Evolutionary conservation across 2,329 filamentous ascomycete genomes (phyloP), one percentile per base, ranked within the genome.

Genomic region (Falciphora oryzae): DNA sequence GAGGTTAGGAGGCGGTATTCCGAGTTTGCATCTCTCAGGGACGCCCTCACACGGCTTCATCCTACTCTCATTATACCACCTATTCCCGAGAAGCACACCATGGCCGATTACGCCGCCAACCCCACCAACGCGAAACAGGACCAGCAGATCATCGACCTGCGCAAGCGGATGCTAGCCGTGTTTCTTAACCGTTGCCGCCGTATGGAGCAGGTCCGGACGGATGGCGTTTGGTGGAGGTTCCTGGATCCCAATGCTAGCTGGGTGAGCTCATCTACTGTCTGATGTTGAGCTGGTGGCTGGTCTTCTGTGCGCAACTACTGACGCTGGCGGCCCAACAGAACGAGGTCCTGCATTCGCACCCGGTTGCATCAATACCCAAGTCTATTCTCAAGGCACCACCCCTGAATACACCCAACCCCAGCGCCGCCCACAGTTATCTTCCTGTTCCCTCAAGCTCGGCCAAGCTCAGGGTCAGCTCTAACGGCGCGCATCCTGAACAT

Each of bases 71-170:
- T 99, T 71, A 91, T 99, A 63, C 96, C 95, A 10, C 95, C 95
- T 3, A 99, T 99, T 72, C 95, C 95, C 28, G 96, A 99, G 79
- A 99, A 99, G 77, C 95, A 99, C 76, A 95, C 93, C 59, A 96
- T 99, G 90, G 94, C 94, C 67, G 95, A 99, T 76, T 99, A 99
- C 74, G 95, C 95, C 22, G 93, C 96, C 32, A 98, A 97, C 71
- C 95, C 96, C 1, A 99, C 95, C 53, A 97, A 94, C 72, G 96
- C 96, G 25, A 99, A 97, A 76, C 94, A 99, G 76, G 96, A 99
- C 74, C 89, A 93, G 65, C 91, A 94, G 66, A 99, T 98, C 59
- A 99, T 99, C 68, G 95, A 99, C 73, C 80, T 98, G 69, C 87
- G 95, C 66, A 98, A 98, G 80, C 91, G 95, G 71, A 99, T 99